Percentiles rank a stretch among this genome's conserved stretches.
Conservation (phyloP, 306 rosid genomes). For the Dryas alaskensis region DNA sequence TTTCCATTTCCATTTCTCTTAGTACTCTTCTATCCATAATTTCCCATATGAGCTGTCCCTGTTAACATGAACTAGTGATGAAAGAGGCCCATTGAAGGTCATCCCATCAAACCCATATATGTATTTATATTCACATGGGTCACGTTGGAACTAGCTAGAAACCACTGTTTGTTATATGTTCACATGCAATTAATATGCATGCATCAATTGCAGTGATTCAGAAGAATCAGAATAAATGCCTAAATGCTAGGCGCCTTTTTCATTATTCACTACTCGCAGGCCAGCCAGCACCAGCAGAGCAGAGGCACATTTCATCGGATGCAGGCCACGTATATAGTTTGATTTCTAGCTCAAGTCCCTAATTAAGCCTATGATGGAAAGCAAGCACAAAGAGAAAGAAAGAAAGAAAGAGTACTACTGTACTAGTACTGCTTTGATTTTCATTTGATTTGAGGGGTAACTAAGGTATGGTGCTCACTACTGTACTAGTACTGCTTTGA, state of each 20-base stretch:
- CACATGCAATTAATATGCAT: too few species aligned
- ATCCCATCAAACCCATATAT: too few species aligned
- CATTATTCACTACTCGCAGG: background rate
- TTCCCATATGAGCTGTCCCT: too few species aligned
- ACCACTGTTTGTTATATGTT: background rate
- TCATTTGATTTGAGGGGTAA: conserved; percentile 10
- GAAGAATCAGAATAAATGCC: too few species aligned
- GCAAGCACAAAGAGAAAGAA: background rate
- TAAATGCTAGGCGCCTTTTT: background rate
- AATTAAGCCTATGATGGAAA: too few species aligned
- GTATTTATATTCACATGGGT: background rate
- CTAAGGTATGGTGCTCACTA: conserved; percentile 1
- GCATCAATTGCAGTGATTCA: too few species aligned
- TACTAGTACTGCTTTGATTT: background rate
- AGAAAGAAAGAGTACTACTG: background rate
- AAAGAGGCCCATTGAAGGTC: too few species aligned
- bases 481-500: conserved; percentile 5
- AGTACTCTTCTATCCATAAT: too few species aligned
- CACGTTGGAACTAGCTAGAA: background rate
- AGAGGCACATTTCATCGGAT: background rate
- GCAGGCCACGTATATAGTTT: too few species aligned
- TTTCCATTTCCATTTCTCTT: too few species aligned
- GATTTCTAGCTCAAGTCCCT: too few species aligned
- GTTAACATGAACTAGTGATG: too few species aligned
- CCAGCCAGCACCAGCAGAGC: background rate